Percentiles rank a stretch among this genome's conserved stretches.
phyloP scores from a whole-genome alignment of 306 rosid genomes.

The Prunus armeniaca region DNA sequence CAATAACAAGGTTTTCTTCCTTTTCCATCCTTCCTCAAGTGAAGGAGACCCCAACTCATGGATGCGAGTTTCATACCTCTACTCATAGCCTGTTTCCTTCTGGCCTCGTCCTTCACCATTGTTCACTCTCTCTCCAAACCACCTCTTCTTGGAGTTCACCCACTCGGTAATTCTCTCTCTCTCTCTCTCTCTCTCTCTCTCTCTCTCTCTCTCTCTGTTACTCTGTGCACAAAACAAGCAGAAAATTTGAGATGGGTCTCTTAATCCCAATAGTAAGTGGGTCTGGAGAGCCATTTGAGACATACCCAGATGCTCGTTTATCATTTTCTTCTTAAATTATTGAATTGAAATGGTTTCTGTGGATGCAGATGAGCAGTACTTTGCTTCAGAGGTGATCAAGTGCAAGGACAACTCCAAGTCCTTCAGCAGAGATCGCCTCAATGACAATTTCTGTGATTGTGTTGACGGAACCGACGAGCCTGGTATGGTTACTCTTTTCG shows the following conservation, averaged over 20 bases:
- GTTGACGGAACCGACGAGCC: constrained; percentile 92
- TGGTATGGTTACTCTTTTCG: constrained; percentile 33
- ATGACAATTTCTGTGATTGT: constrained; percentile 84
- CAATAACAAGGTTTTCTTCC: no score
- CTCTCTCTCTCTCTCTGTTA: neutral
- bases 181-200: constrained; percentile 5
- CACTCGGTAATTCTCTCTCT: constrained; percentile 47
- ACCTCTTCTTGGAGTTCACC: constrained; percentile 64
- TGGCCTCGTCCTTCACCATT: constrained; percentile 30
- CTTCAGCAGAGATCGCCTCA: constrained; percentile 69
- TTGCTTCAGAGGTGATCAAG: constrained; percentile 46
- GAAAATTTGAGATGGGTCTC: constrained; percentile 17
- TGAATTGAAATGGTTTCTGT: constrained; percentile 17
- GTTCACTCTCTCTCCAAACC: constrained; percentile 29
- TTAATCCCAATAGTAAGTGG: neutral
- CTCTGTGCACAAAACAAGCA: neutral
- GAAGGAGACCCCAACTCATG: constrained; percentile 7
- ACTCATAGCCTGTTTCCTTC: constrained; percentile 34
- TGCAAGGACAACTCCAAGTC: constrained; percentile 79
- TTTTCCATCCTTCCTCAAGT: no score
- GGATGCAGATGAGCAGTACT: constrained; percentile 74
- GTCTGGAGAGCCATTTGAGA: neutral
- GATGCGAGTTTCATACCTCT: constrained; percentile 22
- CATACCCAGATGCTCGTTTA: constrained; percentile 20
- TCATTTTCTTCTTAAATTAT: neutral